These are phyloP conservation scores for Friedmanniomyces endolithicus DNA, from an alignment of 495 filamentous ascomycete species.

Conservation along the genomic window DNA sequence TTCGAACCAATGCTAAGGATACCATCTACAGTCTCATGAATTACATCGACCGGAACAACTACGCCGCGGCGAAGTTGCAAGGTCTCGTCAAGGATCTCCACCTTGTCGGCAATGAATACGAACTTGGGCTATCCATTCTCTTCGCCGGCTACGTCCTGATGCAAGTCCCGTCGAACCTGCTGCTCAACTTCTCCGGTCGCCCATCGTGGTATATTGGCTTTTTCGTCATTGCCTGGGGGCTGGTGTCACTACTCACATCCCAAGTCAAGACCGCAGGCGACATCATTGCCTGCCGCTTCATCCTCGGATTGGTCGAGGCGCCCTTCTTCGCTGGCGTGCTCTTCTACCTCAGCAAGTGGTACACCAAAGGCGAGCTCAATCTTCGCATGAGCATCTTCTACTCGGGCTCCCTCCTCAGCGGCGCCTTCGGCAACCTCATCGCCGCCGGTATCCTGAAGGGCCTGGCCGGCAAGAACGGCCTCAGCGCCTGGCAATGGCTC, in stretches of 20 bases:
- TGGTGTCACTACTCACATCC: constrained; percentile 39
- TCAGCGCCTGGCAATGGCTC: constrained; percentile 21
- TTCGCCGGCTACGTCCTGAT: constrained; percentile 40
- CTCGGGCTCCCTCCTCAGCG: constrained; percentile 30
- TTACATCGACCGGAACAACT: constrained; percentile 45
- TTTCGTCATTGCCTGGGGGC: constrained; percentile 43
- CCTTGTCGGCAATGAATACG: constrained; percentile 34
- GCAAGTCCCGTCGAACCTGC: constrained; percentile 46
- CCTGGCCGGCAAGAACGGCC: constrained; percentile 18
- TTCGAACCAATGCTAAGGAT: background rate
- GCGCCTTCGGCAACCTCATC: constrained; percentile 32
- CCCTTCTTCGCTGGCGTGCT: constrained; percentile 37
- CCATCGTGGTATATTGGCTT: constrained; percentile 30
- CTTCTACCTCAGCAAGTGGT: constrained; percentile 50
- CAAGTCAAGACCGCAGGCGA: constrained; percentile 41
- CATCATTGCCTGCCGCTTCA: constrained; percentile 42
- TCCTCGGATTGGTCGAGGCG: constrained; percentile 32
- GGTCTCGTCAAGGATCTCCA: constrained; percentile 29
- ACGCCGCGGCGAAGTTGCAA: constrained; percentile 33
- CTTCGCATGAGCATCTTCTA: constrained; percentile 43
- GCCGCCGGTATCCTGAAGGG: constrained; percentile 30
- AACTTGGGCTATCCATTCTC: constrained; percentile 39
- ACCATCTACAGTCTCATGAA: constrained; percentile 37
- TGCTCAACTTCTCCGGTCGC: constrained; percentile 43
- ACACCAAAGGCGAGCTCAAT: constrained; percentile 45